Base-by-base conservation (phyloP, 1,284 basidiomycete genomes). In the Pseudozyma sp. region DNA sequence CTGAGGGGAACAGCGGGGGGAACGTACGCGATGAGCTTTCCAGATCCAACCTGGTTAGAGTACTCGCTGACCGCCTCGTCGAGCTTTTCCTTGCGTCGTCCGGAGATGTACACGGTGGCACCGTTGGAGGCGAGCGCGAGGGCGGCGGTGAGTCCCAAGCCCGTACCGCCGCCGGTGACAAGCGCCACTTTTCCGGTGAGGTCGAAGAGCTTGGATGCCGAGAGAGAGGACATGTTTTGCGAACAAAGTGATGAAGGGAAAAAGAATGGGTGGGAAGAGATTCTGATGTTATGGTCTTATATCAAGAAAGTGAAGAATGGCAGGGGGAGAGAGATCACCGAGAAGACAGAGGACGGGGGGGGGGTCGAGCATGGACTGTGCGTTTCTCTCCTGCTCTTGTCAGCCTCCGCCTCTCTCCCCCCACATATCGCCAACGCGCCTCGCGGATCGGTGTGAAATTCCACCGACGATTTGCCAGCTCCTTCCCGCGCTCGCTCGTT, bases 21-120 rank as follows among this genome's bases (percentile, higher is more conserved):
- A 47, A 71, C 68, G 46, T 53, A 71, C 65, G 61, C 64, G 33
- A 71, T 39, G 8, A 75, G 46, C 11, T 37, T 33, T 6, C 73
- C 73, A 4, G 30, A 8, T 3, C 34, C 17, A 17, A 76, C 40
- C 1, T 31, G 46, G 1, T 39, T 9, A 10, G 40, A 33, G 46
- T 69, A 68, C 3, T 59, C 44, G 1, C 17, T 11, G 0, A 70
- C 70, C 4, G 77, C 77, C 4, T 71, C 34, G 8, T 79, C 66
- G 3, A 81, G 62, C 52, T 63, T 64, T 2, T 70, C 54, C 33
- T 60, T 54, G 0, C 80, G 54, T 24, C 80, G 62, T 19, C 80
- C 80, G 17, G 63, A 61, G 45, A 81, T 81, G 71, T 79, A 81
- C 5, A 81, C 80, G 11, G 67, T 78, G 4, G 77, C 79, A n/a